phyloP scores from a whole-genome alignment of 495 filamentous ascomycete species.

The Pyronema omphalodes region DNA sequence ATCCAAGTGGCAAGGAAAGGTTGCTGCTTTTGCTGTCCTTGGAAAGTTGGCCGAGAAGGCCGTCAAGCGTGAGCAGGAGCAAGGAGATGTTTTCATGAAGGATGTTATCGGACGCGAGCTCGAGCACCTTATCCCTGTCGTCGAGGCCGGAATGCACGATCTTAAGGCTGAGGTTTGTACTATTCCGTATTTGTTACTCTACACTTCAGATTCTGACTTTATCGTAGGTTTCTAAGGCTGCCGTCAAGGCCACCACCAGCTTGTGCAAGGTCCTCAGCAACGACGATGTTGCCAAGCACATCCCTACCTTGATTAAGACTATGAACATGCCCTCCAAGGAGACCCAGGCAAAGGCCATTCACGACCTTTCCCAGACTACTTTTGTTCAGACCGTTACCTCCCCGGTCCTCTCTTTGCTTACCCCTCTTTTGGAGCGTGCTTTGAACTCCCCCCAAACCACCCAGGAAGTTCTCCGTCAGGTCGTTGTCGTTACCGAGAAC shows the following conservation, averaged over 20 bases:
- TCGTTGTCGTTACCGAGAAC: constrained; percentile 96
- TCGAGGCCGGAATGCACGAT: constrained; percentile 90
- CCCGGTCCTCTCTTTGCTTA: constrained; percentile 93
- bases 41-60: constrained; percentile 87
- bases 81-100: constrained; percentile 62
- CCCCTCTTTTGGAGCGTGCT: constrained; percentile 80
- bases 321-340: constrained; percentile 90
- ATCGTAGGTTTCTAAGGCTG: constrained; percentile 51
- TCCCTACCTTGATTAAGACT: constrained; percentile 80
- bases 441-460: constrained; percentile 76
- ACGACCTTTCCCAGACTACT: constrained; percentile 93
- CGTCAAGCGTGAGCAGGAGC: constrained; percentile 60
- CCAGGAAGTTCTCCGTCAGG: constrained; percentile 89
- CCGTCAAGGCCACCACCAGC: constrained; percentile 74
- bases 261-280: constrained; percentile 84
- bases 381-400: constrained; percentile 95
- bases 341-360: constrained; percentile 81
- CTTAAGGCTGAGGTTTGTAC: constrained; percentile 59
- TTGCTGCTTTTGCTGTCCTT: constrained; percentile 64
- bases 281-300: constrained; percentile 85
- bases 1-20: constrained; percentile 89
- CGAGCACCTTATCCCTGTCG: constrained; percentile 75
- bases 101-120: constrained; percentile 85
- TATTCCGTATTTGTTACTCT: not conserved
- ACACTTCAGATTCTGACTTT: not conserved